phyloP scores from a whole-genome alignment of 2,329 filamentous ascomycete species.

The Pseudogymnoascus sp. region DNA sequence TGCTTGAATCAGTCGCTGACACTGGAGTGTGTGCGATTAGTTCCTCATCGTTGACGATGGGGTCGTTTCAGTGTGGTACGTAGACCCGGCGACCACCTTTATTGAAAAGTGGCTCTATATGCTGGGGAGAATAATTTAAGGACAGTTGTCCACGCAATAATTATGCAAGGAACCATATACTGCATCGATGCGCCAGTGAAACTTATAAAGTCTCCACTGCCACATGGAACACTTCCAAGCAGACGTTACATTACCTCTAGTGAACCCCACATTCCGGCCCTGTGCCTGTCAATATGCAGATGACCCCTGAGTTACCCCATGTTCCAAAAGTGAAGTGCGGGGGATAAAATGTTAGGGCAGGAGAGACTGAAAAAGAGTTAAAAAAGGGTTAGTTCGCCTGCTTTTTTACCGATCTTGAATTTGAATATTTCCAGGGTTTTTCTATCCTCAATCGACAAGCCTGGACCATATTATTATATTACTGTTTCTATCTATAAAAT shows the following conservation, averaged over 20 bases:
- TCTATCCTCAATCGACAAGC: background rate
- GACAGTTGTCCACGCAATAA: background rate
- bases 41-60: too few species aligned
- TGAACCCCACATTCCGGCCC: background rate
- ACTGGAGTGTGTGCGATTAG: too few species aligned
- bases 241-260: background rate
- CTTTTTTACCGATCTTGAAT: background rate
- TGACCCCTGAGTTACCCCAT: background rate
- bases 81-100: background rate
- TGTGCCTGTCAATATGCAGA: background rate
- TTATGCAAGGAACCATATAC: background rate
- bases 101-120: background rate
- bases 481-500: background rate
- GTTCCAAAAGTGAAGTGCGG: background rate
- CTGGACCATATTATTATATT: background rate
- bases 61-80: background rate
- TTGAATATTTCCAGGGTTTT: background rate
- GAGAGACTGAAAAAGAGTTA: background rate
- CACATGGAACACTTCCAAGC: background rate
- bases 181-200: background rate
- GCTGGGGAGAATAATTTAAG: background rate
- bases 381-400: background rate
- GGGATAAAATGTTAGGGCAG: background rate
- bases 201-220: background rate
- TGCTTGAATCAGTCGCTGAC: too few species aligned